These are phyloP conservation scores for Sinapis alba DNA, from an alignment of 441 rosid species.

Conservation along the genomic window DNA sequence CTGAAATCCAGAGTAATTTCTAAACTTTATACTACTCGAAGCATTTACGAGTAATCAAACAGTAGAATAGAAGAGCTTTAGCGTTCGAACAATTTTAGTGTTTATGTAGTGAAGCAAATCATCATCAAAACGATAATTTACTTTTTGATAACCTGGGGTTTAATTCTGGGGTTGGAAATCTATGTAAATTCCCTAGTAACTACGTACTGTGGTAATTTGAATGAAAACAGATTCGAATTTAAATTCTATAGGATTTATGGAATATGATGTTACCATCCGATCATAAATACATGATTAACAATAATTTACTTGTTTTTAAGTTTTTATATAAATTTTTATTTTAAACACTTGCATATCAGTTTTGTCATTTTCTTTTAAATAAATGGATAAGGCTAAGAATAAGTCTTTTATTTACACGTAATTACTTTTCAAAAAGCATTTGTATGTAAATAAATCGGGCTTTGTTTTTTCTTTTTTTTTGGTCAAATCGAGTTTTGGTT, in stretches of 20 bases:
- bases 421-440: not conserved
- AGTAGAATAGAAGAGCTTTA: not conserved
- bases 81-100: not conserved
- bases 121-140: not conserved
- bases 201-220: too few species aligned
- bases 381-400: not conserved
- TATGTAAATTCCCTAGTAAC: too few species aligned
- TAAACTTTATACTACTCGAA: not conserved
- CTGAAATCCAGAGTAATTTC: not conserved
- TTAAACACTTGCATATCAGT: not conserved
- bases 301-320: not conserved
- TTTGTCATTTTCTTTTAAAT: slow-evolving; percentile 7
- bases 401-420: not conserved
- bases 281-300: too few species aligned
- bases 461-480: not conserved
- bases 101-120: not conserved
- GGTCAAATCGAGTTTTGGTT: not conserved
- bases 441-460: not conserved
- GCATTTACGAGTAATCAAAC: not conserved
- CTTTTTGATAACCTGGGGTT: too few species aligned
- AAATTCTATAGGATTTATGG: too few species aligned
- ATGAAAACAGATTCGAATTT: too few species aligned
- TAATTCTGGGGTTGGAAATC: too few species aligned
- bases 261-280: too few species aligned
- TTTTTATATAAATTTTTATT: not conserved